Conservation (phyloP, 1,139 yeast species). For the Debaryomyces udenii region DNA sequence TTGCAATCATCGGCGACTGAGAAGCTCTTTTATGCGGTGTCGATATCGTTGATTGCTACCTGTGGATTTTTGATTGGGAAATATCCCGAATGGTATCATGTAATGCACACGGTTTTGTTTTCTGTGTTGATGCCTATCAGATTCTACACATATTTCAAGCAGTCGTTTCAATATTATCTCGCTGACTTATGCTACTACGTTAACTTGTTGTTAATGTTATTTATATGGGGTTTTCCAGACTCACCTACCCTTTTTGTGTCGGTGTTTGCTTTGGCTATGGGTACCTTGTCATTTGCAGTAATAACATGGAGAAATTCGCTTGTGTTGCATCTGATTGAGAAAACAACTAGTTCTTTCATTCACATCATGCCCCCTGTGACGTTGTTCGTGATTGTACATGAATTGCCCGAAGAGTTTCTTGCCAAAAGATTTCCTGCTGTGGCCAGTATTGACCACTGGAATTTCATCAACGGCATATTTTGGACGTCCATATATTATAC, state of each 20-base stretch:
- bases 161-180: slow-evolving; percentile 78
- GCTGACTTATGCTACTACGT: slow-evolving; percentile 96
- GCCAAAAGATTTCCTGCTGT: slow-evolving; percentile 78
- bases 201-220: slow-evolving; percentile 66
- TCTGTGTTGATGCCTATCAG: slow-evolving; percentile 79
- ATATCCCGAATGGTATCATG: slow-evolving; percentile 75
- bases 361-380: slow-evolving; percentile 91
- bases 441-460: slow-evolving; percentile 65
- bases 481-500: slow-evolving; percentile 85
- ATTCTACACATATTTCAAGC: slow-evolving; percentile 78
- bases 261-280: slow-evolving; percentile 85
- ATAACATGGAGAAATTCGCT: slow-evolving; percentile 95
- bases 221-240: slow-evolving; percentile 80
- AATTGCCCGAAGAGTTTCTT: slow-evolving; percentile 60
- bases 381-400: slow-evolving; percentile 85
- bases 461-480: slow-evolving; percentile 68
- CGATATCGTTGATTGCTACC: slow-evolving; percentile 68
- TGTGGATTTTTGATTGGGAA: slow-evolving; percentile 80
- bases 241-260: slow-evolving; percentile 74
- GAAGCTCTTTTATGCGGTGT: slow-evolving; percentile 77
- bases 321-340: slow-evolving; percentile 88
- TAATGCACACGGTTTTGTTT: slow-evolving; percentile 68
- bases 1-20: slow-evolving; percentile 68
- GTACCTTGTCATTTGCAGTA: slow-evolving; percentile 91
- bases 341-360: slow-evolving; percentile 89